These are phyloP conservation scores for Populus euphratica DNA, from an alignment of 345 rosid genomes.

Conservation along the genomic window DNA sequence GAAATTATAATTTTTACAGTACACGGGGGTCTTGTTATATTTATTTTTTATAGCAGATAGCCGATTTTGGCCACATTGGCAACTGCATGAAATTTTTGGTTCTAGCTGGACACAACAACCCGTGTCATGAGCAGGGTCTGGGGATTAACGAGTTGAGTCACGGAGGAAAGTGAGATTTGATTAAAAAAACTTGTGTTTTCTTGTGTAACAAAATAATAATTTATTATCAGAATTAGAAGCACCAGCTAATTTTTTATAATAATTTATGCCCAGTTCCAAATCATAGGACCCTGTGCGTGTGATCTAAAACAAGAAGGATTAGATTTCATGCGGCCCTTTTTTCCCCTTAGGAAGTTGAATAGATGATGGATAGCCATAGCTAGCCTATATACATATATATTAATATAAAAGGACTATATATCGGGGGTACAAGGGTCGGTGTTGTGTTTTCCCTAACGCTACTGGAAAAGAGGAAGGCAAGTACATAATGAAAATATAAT, in stretches of 20 bases:
- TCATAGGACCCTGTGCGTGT: slow-evolving; percentile 49
- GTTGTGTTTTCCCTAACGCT: slow-evolving; percentile 14
- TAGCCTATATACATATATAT: neutral
- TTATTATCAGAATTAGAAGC: slow-evolving; percentile 10
- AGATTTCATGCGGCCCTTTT: slow-evolving; percentile 47
- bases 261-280: slow-evolving; percentile 23
- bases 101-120: slow-evolving; percentile 22
- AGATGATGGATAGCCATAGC: slow-evolving; percentile 27
- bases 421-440: slow-evolving; percentile 20
- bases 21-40: neutral
- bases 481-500: neutral
- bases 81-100: neutral
- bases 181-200: neutral
- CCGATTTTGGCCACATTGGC: neutral
- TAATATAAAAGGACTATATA: slow-evolving; percentile 5
- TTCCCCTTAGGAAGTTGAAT: slow-evolving; percentile 25
- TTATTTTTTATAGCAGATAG: neutral
- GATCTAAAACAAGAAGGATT: slow-evolving; percentile 43
- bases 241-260: slow-evolving; percentile 11
- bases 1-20: neutral
- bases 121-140: slow-evolving; percentile 10
- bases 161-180: slow-evolving; percentile 16
- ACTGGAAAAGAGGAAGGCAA: slow-evolving; percentile 12
- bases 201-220: slow-evolving; percentile 5
- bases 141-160: slow-evolving; percentile 14